Base-by-base conservation (phyloP, 352 stramenopile genomes). In the Phytopythium aichiense region DNA sequence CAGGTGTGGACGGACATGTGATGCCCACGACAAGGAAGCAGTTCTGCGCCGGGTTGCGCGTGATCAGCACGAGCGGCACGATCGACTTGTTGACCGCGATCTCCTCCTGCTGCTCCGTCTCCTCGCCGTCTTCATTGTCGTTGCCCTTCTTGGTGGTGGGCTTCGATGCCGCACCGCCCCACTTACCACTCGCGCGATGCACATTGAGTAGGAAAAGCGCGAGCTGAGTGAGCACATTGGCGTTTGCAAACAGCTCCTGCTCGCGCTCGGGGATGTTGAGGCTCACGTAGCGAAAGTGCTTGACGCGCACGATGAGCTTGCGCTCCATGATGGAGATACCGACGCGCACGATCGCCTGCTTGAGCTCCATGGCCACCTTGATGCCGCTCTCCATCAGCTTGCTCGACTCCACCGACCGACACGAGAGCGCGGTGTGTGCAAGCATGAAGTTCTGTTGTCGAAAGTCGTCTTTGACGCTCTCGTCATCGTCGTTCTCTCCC, bases 201-300 rank as follows among this genome's bases (percentile, higher is more conserved):
- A 98, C 91, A 54, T 97, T 94, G 56, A 99, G 89, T 33, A 99
- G 70, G 52, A 98, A 98, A 25, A 98, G 79, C 13, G 95, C 94
- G 18, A 99, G 76, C 50, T 97, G 91, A 16, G 89, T 97, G 42
- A 99, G 71, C 16, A 97, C 92, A 28, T 98, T 88, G 7, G 96
- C 92, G 64, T 98, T 97, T 9, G 92, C 84, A 67, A 99, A 98
- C 9, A 98, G 69, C 52, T 89, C 72, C 56, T 93, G 81, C 37
- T 95, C 88, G 25, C 83, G 72, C 53, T 96, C 85, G 0, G 79
- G 73, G 0, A 95, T 85, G 40, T 95, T 89, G 23, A 99, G 68
- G 58, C 97, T 98, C 7, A 98, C 95, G 71, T 99, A 99, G 16
- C 97, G 94, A 66, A 99, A 99, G 71, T 99, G 94, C 67, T 96